Evolutionary conservation across 202 grass and related monocot genomes (phyloP), one percentile per base, ranked within the genome.

Genomic region (Bolboschoenoplectus hybrid): DNA sequence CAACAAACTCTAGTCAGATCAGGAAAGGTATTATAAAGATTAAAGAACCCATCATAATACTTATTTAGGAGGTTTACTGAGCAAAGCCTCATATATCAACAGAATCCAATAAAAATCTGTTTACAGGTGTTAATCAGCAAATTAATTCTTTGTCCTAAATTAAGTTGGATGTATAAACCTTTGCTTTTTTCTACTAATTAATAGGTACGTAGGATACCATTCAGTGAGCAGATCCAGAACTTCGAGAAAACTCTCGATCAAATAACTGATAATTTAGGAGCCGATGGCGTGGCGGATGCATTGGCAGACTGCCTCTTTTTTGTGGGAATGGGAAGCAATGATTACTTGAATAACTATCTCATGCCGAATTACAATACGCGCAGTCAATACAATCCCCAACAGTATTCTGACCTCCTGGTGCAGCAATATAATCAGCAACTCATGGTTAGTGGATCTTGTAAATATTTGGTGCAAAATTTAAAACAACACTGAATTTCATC

Each of bases 331-430:
- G 91, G 95, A 41, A 97, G 95, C 86, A 97, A 97, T 34, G 92
- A 97, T 90, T 97, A 97, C 90, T 86, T 93, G 14, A 95, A 95
- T 88, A 95, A 97, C 88, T 97, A 97, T 84, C 95, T 97, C 2
- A 92, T 97, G 95, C 92, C 95, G 32, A 95, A 97, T 86, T 97
- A 97, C 85, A 90, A 95, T 89, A 95, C 92, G 41, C 73, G 92
- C 17, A 93, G 86, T 83, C 84, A 93, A 84, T 97, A 93, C 89
- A 86, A 90, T 80, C 91, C 89, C 56, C 89, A 97, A 57, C 92
- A 95, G 91, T 97, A 89, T 86, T 89, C 95, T 53, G 86, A 90
- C 4, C 88, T 95, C 58, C 90, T 95, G 46, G 92, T 92, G 36
- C 92, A 89, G 61, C 92, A 93, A 82, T 97, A 97, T 85, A 76